phyloP scores from a whole-genome alignment of 2,329 filamentous ascomycete species.

The Talaromyces islandicus region DNA sequence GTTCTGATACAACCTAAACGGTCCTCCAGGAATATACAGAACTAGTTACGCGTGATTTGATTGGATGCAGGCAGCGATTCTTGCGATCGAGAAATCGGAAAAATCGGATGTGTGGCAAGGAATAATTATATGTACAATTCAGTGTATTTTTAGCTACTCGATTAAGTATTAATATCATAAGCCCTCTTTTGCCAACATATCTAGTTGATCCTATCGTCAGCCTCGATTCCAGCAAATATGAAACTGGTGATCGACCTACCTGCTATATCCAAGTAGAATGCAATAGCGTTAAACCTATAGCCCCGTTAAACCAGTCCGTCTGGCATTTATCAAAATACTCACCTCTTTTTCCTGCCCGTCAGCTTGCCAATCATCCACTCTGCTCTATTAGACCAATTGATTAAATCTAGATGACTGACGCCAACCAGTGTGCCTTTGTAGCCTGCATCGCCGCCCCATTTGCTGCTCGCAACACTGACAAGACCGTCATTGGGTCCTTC shows the following conservation, averaged over 20 bases:
- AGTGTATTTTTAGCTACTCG: background rate
- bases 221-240: background rate
- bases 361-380: constrained; percentile 54
- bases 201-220: constrained; percentile 14
- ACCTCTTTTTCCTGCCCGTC: constrained; percentile 51
- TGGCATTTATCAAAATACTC: constrained; percentile 14
- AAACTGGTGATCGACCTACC: constrained; percentile 35
- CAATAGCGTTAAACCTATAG: constrained; percentile 56
- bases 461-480: constrained; percentile 54
- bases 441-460: constrained; percentile 48
- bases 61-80: background rate
- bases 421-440: constrained; percentile 60
- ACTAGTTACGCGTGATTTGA: background rate
- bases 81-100: too few species aligned
- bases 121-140: background rate
- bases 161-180: constrained; percentile 21
- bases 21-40: background rate
- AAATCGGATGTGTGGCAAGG: background rate
- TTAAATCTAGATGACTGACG: constrained; percentile 59
- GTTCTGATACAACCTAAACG: background rate
- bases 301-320: background rate
- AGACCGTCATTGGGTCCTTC: constrained; percentile 60
- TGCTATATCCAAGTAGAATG: constrained; percentile 60
- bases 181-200: constrained; percentile 67
- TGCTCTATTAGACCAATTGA: constrained; percentile 61